Evolutionary conservation across 805 yeast genomes (phyloP).

Genomic region (Ogataea pignaliae): DNA sequence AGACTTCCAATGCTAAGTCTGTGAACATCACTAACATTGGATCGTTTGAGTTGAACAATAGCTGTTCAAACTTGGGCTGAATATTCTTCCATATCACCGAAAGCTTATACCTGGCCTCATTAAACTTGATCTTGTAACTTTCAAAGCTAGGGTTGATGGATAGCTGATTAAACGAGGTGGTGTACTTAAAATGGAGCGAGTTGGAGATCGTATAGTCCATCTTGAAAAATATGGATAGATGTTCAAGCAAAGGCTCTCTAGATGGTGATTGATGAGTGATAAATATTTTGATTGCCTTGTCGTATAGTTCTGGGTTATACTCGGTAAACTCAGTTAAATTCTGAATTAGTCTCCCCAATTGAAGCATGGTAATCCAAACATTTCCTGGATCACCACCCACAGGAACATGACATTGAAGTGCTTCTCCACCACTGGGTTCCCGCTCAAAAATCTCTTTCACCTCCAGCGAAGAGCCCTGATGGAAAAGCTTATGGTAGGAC

Average conservation of each 20-base stretch:
- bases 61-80: constrained; percentile 43
- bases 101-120: constrained; percentile 55
- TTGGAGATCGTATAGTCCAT: constrained; percentile 74
- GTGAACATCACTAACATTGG: constrained; percentile 42
- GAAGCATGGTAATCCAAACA: constrained; percentile 69
- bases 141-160: constrained; percentile 61
- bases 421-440: constrained; percentile 10
- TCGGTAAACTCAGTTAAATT: constrained; percentile 38
- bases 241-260: constrained; percentile 64
- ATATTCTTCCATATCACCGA: constrained; percentile 62
- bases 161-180: constrained; percentile 64
- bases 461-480: constrained; percentile 48
- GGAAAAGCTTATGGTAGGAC: constrained; percentile 62
- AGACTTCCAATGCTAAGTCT: constrained; percentile 53
- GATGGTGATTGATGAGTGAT: constrained; percentile 68
- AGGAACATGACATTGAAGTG: constrained; percentile 33
- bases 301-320: constrained; percentile 25
- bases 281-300: constrained; percentile 52
- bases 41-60: constrained; percentile 37
- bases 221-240: constrained; percentile 58
- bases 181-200: constrained; percentile 66
- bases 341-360: constrained; percentile 60
- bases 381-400: constrained; percentile 63
- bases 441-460: constrained; percentile 25
- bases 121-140: constrained; percentile 57